Evolutionary conservation across 352 stramenopile species (phyloP), one percentile per base, ranked within the genome.

Genomic region (Phytophthora aleatoria): DNA sequence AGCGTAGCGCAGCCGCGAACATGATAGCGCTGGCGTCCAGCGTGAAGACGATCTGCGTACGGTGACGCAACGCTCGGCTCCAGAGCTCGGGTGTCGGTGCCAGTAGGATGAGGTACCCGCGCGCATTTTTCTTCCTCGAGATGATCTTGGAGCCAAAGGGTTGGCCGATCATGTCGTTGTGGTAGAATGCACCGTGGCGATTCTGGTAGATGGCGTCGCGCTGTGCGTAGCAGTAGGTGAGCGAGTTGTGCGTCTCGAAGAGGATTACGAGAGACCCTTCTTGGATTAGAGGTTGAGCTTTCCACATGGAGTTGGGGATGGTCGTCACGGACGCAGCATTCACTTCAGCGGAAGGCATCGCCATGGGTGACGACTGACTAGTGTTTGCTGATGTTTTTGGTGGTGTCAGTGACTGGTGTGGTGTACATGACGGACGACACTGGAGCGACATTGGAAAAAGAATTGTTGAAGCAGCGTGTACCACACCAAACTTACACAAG

Each of bases 31-130:
- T 96, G 9, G 95, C 91, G 78, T 99, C 95, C 20, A 98, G 71
- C 52, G 96, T 96, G 67, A 98, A 98, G 20, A 99, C 96, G 76
- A 99, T 99, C 78, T 99, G 97, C 28, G 97, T 99, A 57, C 97
- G 85, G 52, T 95, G 88, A 55, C 87, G 85, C 75, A 97, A 64
- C 57, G 87, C 87, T n/a, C 85, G 84, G 56, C 91, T 96, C 97
- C 97, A 99, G 24, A 99, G 80, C 76, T 99, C 97, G 7, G 97
- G 93, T 10, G 97, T 99, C 9, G 97, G 97, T 43, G 95, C 85
- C 44, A 99, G 72, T 31, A 98, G 72, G 71, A 98, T 98, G 39
- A 99, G 81, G 68, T 97, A 98, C 3, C 92, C 92, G 27, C 69
- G 76, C 20, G 75, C 74, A 33, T 84, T 83, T 60, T 90, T 88